A percentile compares a stretch with the other conserved stretches of the same genome.
Evolutionary conservation across 2,329 filamentous ascomycete genomes (phyloP).

Genomic region (Scedosporium aurantiacum): DNA sequence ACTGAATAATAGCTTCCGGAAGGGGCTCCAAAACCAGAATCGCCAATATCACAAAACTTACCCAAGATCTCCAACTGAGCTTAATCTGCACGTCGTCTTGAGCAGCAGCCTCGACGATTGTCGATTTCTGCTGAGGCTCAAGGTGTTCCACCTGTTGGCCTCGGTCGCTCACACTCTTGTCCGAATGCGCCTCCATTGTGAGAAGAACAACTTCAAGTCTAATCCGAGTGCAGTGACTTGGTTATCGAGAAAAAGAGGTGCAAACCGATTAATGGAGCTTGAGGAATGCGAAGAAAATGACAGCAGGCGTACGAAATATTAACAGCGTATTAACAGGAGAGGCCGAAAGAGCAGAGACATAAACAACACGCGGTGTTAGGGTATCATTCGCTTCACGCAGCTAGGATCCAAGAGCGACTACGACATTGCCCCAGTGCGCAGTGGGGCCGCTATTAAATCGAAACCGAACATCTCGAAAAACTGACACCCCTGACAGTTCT

Average conservation of each 20-base stretch:
- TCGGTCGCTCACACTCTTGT: not conserved
- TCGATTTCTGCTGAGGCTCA: not conserved
- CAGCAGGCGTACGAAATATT: too few relatives aligned
- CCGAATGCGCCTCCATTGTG: not conserved
- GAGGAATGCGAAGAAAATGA: too few relatives aligned
- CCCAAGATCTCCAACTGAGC: slow-evolving; percentile 45
- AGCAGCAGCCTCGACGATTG: slow-evolving; percentile 20
- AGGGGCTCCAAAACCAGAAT: not conserved
- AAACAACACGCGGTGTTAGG: too few relatives aligned
- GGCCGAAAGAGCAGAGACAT: too few relatives aligned
- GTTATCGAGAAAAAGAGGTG: too few relatives aligned
- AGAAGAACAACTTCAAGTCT: not conserved
- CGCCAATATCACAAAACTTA: not conserved
- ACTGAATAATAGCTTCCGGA: not conserved
- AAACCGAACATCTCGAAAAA: not conserved
- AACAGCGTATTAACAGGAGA: too few relatives aligned
- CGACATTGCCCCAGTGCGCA: too few relatives aligned
- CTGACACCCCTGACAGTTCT: not conserved
- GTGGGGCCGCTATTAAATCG: too few relatives aligned
- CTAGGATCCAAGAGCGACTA: too few relatives aligned
- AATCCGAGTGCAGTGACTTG: too few relatives aligned
- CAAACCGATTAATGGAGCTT: too few relatives aligned
- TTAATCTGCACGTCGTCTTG: slow-evolving; percentile 28
- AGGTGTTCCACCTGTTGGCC: not conserved
- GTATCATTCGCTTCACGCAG: too few relatives aligned